Percentiles rank a stretch among this genome's conserved stretches.
Conservation (phyloP, 2,329 filamentous ascomycete genomes). For the Phialophora verrucosa region DNA sequence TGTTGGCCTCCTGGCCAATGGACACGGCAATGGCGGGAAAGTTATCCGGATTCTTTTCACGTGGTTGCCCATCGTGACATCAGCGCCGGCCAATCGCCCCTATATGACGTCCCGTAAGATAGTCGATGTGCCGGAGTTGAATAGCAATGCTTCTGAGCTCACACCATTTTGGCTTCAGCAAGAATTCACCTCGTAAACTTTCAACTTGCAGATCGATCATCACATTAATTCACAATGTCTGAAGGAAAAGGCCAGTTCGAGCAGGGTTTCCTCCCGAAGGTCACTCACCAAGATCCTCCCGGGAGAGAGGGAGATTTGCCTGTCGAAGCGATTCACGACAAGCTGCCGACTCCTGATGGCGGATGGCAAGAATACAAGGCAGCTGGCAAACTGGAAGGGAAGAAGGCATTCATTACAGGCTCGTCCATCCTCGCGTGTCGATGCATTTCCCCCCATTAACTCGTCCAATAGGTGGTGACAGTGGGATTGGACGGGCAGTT, state of each 20-base stretch:
- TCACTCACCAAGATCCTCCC: constrained; percentile 60
- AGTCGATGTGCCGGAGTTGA: background rate
- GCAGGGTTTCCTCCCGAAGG: constrained; percentile 48
- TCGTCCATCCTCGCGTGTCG: background rate
- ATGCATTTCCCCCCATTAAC: background rate
- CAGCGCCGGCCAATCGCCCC: background rate
- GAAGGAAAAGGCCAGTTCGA: constrained; percentile 21
- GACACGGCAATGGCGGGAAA: background rate
- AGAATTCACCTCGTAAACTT: background rate
- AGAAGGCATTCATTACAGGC: constrained; percentile 76
- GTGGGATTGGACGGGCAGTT: constrained; percentile 76
- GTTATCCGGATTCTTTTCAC: background rate
- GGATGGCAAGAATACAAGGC: constrained; percentile 73
- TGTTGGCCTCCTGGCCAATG: background rate
- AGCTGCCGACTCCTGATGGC: constrained; percentile 71
- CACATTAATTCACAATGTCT: constrained; percentile 4
- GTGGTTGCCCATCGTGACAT: constrained; percentile 6
- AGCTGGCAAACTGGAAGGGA: constrained; percentile 75
- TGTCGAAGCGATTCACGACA: constrained; percentile 65
- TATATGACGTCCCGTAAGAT: constrained; percentile 3
- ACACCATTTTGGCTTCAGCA: background rate
- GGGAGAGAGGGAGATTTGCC: constrained; percentile 63
- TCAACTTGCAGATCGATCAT: background rate
- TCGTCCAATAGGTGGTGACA: constrained; percentile 64
- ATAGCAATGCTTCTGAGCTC: no score